phyloP scores from a whole-genome alignment of 805 yeast genomes.

The Wickerhamiella australiensis region DNA sequence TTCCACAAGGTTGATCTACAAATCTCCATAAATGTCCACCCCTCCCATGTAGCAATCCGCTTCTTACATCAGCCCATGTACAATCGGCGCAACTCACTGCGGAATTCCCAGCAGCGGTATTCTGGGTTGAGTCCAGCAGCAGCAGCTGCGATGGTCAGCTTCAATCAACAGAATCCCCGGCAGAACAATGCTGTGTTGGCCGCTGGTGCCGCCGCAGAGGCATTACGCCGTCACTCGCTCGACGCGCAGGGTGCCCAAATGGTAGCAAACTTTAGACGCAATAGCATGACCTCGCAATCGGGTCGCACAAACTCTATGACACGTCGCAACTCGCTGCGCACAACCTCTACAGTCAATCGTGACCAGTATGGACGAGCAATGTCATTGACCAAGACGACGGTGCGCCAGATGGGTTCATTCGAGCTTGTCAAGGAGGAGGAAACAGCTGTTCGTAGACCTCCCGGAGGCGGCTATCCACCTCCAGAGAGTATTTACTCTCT shows the following conservation, averaged over 20 bases:
- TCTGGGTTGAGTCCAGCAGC: slow-evolving; percentile 26
- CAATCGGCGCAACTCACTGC: slow-evolving; percentile 12
- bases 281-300: slow-evolving; percentile 14
- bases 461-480: slow-evolving; percentile 2
- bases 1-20: neutral
- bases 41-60: neutral
- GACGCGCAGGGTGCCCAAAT: slow-evolving; percentile 21
- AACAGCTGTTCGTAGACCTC: slow-evolving; percentile 16
- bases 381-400: slow-evolving; percentile 30
- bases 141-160: slow-evolving; percentile 52
- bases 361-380: slow-evolving; percentile 27
- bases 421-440: slow-evolving; percentile 27
- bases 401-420: slow-evolving; percentile 29
- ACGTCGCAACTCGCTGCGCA: slow-evolving; percentile 23
- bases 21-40: neutral
- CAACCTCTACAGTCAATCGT: slow-evolving; percentile 23
- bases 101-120: slow-evolving; percentile 8
- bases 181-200: slow-evolving; percentile 16
- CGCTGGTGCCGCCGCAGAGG: slow-evolving; percentile 29
- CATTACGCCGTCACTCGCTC: slow-evolving; percentile 27
- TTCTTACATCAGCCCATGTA: slow-evolving; percentile 9
- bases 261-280: slow-evolving; percentile 18
- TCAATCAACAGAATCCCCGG: slow-evolving; percentile 5
- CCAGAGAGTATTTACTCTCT: slow-evolving; percentile 9
- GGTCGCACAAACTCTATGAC: slow-evolving; percentile 14